Evolutionary conservation across 2,329 filamentous ascomycete genomes (phyloP), one percentile per base, ranked within the genome.

Genomic region (Curvularia verruculosa): DNA sequence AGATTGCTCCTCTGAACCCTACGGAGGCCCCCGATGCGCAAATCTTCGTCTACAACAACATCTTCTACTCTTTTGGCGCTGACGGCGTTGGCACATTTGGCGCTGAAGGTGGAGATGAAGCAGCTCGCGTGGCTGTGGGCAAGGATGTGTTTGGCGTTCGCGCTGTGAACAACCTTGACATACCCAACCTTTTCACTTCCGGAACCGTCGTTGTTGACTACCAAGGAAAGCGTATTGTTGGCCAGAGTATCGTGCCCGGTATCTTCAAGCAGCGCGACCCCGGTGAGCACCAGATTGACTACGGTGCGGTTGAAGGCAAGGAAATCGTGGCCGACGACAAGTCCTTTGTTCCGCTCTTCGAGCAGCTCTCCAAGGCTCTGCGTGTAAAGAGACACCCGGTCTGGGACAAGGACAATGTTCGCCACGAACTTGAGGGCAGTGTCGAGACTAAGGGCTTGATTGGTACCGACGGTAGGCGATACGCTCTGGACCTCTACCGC

Each of bases 1-100:
- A 99, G 76, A 90, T 99, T 62, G 88, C 92, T 19, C 92, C 95
- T 6, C 80, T 99, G 52, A 99, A 99, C 80, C 96, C 95, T 6
- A 98, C 94, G 0, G 95, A 99, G 79, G 88, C 84, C 62, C 87
- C 85, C 65, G 94, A 99, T 75, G 95, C 95, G 3, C 95, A 99
- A 76, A 99, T 99, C 64, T 99, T 96, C 71, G 94, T 99, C 23
- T 97, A 98, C 82, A 98, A 98, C 83, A 99, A 99, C 79, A 92
- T 99, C 66, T 99, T 99, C 82, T 99, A 96, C 82, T 98, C 95
- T 0, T 98, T 97, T 68, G 95, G 95, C 61, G 94, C 95, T 43
- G 95, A 99, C 75, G 96, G 95, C 50, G 95, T 98, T 44, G 94
- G 95, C 41, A 99, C 95, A 15, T 99, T 99, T 77, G 93, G 92